Evolutionary conservation across 225 moss, liverwort and hornwort genomes (phyloP).

Genomic region (Ulota crispa): DNA sequence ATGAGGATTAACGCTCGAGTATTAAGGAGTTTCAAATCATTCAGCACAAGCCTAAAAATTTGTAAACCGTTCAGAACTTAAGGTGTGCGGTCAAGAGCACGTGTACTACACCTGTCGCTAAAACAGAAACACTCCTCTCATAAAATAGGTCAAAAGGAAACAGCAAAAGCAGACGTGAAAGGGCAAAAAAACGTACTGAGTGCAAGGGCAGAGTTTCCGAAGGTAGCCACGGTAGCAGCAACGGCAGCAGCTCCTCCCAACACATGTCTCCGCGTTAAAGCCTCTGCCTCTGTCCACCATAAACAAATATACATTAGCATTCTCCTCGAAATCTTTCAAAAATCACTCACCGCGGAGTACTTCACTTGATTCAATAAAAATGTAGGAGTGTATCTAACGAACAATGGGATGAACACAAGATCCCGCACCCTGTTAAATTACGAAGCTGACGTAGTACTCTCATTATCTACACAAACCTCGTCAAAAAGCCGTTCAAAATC

Average conservation of each 20-base stretch:
- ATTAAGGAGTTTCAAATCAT: neutral
- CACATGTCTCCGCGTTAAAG: slow-evolving; percentile 44
- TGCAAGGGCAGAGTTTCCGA: slow-evolving; percentile 50
- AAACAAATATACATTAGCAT: neutral
- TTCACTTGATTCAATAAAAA: neutral
- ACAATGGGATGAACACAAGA: too few species aligned
- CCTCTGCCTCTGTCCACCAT: slow-evolving; percentile 34
- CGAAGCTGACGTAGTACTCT: neutral
- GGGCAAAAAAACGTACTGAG: slow-evolving; percentile 35
- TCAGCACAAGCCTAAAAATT: neutral
- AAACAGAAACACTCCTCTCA: neutral
- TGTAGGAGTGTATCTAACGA: neutral
- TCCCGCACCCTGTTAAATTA: neutral
- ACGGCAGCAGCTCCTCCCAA: slow-evolving; percentile 56
- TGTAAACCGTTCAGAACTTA: neutral
- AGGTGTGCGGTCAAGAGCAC: neutral
- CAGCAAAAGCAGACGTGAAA: neutral
- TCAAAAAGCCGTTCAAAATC: neutral
- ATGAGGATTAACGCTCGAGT: neutral
- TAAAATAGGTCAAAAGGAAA: neutral
- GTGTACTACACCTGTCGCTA: neutral
- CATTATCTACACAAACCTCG: neutral
- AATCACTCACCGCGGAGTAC: neutral
- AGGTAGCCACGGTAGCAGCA: slow-evolving; percentile 32
- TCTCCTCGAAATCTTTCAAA: neutral